A percentile compares a stretch with the other conserved stretches of the same genome.
These are phyloP conservation scores for Verticillium nonalfalfae DNA, from an alignment of 2,329 filamentous ascomycete genomes.

Conservation along the genomic window DNA sequence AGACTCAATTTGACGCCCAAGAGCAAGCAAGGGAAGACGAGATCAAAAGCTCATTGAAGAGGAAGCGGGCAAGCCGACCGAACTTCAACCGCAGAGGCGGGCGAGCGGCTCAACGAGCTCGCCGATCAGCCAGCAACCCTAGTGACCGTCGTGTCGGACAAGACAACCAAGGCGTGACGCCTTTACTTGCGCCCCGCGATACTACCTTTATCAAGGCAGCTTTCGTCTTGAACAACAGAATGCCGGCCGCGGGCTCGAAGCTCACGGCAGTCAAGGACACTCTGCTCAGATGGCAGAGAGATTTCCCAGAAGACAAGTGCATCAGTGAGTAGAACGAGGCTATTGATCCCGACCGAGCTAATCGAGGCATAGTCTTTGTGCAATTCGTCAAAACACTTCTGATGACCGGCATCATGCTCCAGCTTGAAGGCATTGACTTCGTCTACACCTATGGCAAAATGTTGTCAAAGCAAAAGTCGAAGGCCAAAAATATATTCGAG, in stretches of 20 bases:
- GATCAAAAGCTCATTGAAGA: neutral
- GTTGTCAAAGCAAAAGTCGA: conserved; percentile 1
- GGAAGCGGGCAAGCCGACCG: neutral
- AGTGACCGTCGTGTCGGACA: conserved; percentile 7
- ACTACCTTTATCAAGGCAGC: conserved; percentile 15
- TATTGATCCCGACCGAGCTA: neutral
- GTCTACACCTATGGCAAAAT: conserved; percentile 29
- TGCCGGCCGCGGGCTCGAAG: conserved; percentile 22
- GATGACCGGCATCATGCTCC: conserved; percentile 28
- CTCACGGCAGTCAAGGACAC: conserved; percentile 21
- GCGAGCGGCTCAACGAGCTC: neutral
- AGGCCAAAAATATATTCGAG: conserved; percentile 17
- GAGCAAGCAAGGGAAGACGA: neutral
- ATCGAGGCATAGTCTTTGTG: conserved; percentile 21
- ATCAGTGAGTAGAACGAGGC: conserved; percentile 20
- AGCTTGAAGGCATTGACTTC: conserved; percentile 21
- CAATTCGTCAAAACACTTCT: conserved; percentile 24
- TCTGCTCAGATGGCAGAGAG: conserved; percentile 21
- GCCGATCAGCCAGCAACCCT: neutral
- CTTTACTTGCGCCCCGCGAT: neutral
- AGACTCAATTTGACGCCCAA: neutral
- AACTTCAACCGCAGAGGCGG: neutral
- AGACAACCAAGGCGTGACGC: conserved; percentile 14
- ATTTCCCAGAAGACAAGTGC: conserved; percentile 28
- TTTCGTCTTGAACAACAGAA: neutral